phyloP scores from a whole-genome alignment of 805 yeast species.

The Starmerella apis region DNA sequence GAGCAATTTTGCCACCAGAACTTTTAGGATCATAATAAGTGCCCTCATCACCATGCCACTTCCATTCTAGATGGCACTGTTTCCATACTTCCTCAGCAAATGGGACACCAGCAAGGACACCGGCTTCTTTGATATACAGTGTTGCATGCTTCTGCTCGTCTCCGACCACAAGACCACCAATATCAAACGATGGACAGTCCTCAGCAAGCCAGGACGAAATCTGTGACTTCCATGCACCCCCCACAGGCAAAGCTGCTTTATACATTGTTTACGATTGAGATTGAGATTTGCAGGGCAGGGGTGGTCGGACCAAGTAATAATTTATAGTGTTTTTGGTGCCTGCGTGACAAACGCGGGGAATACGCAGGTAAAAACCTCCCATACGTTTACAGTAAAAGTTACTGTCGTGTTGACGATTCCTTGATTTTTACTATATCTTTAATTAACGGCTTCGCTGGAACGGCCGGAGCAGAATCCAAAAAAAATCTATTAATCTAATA shows the following conservation, averaged over 20 bases:
- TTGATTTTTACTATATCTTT: no score
- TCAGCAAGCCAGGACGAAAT: constrained; percentile 69
- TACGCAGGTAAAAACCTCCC: not conserved
- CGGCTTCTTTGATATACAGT: constrained; percentile 68
- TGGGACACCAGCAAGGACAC: constrained; percentile 76
- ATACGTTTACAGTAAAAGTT: no score
- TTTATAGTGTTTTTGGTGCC: not conserved
- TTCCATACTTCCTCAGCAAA: constrained; percentile 75
- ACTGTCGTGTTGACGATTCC: no score
- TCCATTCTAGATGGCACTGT: constrained; percentile 60
- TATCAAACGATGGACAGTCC: constrained; percentile 88
- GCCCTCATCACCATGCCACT: constrained; percentile 73
- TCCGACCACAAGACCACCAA: constrained; percentile 94
- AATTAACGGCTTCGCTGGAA: no score
- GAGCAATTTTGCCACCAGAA: constrained; percentile 46
- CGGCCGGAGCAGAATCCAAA: no score
- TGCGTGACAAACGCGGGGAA: not conserved
- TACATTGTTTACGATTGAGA: constrained; percentile 12
- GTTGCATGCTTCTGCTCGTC: constrained; percentile 58
- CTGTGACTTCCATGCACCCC: constrained; percentile 72
- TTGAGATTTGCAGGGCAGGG: not conserved
- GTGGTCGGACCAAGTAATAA: not conserved
- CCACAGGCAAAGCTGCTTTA: constrained; percentile 45
- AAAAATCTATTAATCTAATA: not conserved
- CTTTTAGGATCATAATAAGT: constrained; percentile 38